Conservation (phyloP, 164 flowering plant genomes). For the Vitis rotundifolia region DNA sequence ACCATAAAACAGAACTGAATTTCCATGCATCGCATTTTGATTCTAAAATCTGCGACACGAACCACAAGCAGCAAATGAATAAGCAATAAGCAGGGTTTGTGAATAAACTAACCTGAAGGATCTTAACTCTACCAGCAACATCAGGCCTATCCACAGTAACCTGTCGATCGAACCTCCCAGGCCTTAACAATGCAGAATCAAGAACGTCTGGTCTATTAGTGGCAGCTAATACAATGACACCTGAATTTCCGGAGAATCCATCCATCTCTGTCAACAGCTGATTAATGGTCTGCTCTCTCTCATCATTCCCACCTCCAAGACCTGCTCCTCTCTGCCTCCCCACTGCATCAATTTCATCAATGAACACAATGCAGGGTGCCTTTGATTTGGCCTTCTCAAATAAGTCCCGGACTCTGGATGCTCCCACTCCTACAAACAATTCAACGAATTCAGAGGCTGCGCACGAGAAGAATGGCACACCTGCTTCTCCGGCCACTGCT, state of each 20-base stretch:
- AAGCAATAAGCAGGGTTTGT: not conserved
- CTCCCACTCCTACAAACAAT: conserved; percentile 95
- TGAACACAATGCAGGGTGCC: conserved; percentile 94
- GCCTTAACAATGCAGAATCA: conserved; percentile 89
- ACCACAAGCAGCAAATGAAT: too few species aligned
- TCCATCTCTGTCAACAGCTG: conserved; percentile 98
- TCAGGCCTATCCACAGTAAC: conserved; percentile 95
- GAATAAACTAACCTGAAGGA: conserved; percentile 69
- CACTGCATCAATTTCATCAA: conserved; percentile 98
- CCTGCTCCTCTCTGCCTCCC: conserved; percentile 99
- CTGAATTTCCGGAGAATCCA: conserved; percentile 88
- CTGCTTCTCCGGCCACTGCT: conserved; percentile 95
- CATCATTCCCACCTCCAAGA: conserved; percentile 95
- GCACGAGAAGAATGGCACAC: conserved; percentile 88
- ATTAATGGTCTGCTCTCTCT: conserved; percentile 95
- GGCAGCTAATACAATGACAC: conserved; percentile 91
- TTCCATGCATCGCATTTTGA: too few species aligned
- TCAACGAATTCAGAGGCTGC: conserved; percentile 97
- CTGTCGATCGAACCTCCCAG: conserved; percentile 98
- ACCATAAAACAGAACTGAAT: too few species aligned
- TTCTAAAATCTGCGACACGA: not conserved
- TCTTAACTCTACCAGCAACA: conserved; percentile 91
- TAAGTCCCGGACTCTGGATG: conserved; percentile 92
- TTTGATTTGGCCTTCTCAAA: conserved; percentile 94
- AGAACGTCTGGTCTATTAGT: conserved; percentile 96